These are phyloP conservation scores for Sporobolomyces phaffii DNA, from an alignment of 768 basidiomycete genomes.

Conservation along the genomic window DNA sequence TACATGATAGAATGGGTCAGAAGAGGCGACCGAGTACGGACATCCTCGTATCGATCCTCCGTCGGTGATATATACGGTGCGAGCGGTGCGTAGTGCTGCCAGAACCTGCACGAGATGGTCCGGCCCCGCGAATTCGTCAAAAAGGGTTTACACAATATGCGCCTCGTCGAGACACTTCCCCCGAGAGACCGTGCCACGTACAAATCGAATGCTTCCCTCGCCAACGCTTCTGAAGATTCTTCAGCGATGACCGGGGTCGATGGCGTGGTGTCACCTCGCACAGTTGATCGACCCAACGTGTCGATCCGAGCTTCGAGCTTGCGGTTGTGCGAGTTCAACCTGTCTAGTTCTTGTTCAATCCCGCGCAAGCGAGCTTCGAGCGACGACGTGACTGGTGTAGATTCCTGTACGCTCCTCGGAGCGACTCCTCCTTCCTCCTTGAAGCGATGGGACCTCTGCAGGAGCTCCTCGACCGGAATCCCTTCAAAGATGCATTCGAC, in stretches of 20 bases:
- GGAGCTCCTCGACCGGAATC: conserved; percentile 1
- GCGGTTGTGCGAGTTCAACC: not conserved
- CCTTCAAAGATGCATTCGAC: conserved; percentile 35
- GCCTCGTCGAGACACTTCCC: no score
- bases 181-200: no score
- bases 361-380: not conserved
- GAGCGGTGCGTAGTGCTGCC: conserved; percentile 30
- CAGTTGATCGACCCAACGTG: not conserved
- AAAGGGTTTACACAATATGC: no score
- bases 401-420: not conserved
- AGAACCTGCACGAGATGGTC: conserved; percentile 24
- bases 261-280: no score
- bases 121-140: no score
- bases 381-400: not conserved
- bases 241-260: not conserved
- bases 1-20: conserved; percentile 27
- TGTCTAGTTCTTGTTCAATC: conserved; percentile 6
- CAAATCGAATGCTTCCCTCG: conserved; percentile 23
- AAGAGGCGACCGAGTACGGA: conserved; percentile 15
- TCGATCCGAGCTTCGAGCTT: conserved; percentile 3
- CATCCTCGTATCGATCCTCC: conserved; percentile 9
- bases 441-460: not conserved
- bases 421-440: not conserved
- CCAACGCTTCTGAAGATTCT: not conserved
- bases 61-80: conserved; percentile 31